Percentiles rank a stretch among this genome's conserved stretches.
Evolutionary conservation across 805 yeast genomes (phyloP).

Genomic region (Candida sithepensis): DNA sequence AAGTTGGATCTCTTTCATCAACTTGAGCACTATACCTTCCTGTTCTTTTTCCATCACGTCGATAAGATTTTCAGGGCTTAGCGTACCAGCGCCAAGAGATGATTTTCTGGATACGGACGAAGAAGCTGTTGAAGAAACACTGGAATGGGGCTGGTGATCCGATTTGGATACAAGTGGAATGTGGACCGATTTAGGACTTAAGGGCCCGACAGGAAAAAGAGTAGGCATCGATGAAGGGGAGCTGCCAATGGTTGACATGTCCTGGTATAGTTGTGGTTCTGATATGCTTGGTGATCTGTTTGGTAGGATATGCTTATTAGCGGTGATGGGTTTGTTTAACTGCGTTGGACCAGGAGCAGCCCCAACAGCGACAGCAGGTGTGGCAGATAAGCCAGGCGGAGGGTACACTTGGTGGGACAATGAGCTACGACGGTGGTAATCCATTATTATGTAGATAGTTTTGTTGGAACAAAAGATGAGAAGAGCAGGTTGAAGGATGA

Average conservation of each 20-base stretch:
- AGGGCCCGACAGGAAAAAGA: slow-evolving; percentile 1
- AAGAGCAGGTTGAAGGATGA: background rate
- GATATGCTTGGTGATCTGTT: slow-evolving; percentile 21
- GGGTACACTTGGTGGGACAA: background rate
- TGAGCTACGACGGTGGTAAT: background rate
- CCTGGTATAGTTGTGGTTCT: slow-evolving; percentile 11
- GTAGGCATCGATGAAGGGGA: background rate
- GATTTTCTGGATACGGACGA: slow-evolving; percentile 18
- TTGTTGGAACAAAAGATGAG: background rate
- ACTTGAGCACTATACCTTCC: slow-evolving; percentile 65
- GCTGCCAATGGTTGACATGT: background rate
- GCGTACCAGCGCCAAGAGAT: slow-evolving; percentile 9
- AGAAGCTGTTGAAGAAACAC: slow-evolving; percentile 20
- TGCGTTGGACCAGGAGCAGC: slow-evolving; percentile 12
- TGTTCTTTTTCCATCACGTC: slow-evolving; percentile 70
- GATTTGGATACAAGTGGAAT: slow-evolving; percentile 11
- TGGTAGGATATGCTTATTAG: slow-evolving; percentile 20
- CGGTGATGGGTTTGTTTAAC: slow-evolving; percentile 17
- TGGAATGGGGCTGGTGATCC: slow-evolving; percentile 18
- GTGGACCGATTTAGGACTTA: slow-evolving; percentile 10
- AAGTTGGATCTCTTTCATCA: slow-evolving; percentile 57
- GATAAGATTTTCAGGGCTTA: slow-evolving; percentile 46
- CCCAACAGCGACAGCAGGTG: slow-evolving; percentile 4
- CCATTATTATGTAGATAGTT: background rate
- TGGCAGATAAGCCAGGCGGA: background rate